Evolutionary conservation across 805 yeast genomes (phyloP).

Genomic region (Saccharomycopsis malanga): DNA sequence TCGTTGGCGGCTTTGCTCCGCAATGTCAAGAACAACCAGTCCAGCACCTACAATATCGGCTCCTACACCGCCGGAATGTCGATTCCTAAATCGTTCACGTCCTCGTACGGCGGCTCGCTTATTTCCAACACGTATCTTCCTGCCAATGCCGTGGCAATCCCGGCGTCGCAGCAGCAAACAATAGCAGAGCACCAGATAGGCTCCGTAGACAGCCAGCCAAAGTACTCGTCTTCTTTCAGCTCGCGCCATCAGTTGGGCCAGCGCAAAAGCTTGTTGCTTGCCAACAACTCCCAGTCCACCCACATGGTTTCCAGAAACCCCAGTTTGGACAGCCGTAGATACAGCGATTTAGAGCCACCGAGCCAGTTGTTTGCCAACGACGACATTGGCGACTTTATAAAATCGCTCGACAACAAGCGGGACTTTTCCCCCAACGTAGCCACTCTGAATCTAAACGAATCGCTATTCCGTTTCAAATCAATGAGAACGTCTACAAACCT

Average conservation of each 20-base stretch:
- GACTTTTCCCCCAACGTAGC: slow-evolving; percentile 26
- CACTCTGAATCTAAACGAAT: slow-evolving; percentile 34
- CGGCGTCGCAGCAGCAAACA: not conserved
- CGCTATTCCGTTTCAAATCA: slow-evolving; percentile 44
- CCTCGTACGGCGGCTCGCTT: slow-evolving; percentile 29
- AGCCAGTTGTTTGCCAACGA: slow-evolving; percentile 44
- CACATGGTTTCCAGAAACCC: slow-evolving; percentile 16
- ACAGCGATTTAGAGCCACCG: slow-evolving; percentile 21
- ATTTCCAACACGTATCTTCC: slow-evolving; percentile 1
- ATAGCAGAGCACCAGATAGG: slow-evolving; percentile 31
- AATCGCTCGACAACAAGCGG: slow-evolving; percentile 57
- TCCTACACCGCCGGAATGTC: slow-evolving; percentile 7
- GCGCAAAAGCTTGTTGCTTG: slow-evolving; percentile 28
- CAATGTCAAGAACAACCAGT: slow-evolving; percentile 24
- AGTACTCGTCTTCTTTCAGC: slow-evolving; percentile 68
- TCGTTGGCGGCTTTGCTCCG: slow-evolving; percentile 47
- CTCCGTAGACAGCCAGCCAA: slow-evolving; percentile 36
- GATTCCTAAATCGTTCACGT: slow-evolving; percentile 38
- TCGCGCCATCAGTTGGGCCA: slow-evolving; percentile 40
- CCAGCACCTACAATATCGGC: slow-evolving; percentile 1
- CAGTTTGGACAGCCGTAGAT: slow-evolving; percentile 12
- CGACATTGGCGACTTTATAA: slow-evolving; percentile 64
- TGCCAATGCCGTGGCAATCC: slow-evolving; percentile 1
- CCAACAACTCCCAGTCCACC: slow-evolving; percentile 24
- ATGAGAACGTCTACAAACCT: slow-evolving; percentile 48